These are phyloP conservation scores for Cylindrotheca fusiformis DNA, from an alignment of 108 stramenopile species.

Conservation along the genomic window DNA sequence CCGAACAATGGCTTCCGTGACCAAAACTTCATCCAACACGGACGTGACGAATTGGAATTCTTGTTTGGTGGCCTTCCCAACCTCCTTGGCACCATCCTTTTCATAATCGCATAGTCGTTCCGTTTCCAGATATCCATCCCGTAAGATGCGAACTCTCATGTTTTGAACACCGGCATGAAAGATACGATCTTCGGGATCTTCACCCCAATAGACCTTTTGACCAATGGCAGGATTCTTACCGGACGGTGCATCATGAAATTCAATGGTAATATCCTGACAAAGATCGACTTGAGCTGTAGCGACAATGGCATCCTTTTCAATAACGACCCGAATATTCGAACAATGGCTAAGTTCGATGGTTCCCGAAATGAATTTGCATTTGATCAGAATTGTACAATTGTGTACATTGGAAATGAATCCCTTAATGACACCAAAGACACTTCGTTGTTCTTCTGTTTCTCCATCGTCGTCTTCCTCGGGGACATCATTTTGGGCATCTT, in stretches of 20 bases:
- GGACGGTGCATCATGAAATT: conserved; percentile 76
- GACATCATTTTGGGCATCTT: conserved; percentile 71
- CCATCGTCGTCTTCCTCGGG: conserved; percentile 2
- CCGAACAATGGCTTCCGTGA: conserved; percentile 69
- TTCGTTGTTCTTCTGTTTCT: conserved; percentile 23
- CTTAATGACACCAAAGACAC: conserved; percentile 70
- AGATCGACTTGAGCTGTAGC: conserved; percentile 85
- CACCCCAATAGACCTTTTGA: conserved; percentile 68
- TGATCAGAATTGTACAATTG: conserved; percentile 74
- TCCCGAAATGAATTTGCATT: conserved; percentile 85
- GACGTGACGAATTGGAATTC: conserved; percentile 87
- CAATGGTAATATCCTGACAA: conserved; percentile 55
- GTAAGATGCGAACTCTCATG: conserved; percentile 53
- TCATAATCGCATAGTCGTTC: conserved; percentile 64
- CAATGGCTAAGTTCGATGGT: conserved; percentile 80
- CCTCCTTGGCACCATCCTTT: conserved; percentile 61
- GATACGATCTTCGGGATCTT: conserved; percentile 78
- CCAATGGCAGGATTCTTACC: conserved; percentile 54
- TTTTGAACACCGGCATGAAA: conserved; percentile 84
- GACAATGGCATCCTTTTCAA: conserved; percentile 71
- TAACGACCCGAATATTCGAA: conserved; percentile 50
- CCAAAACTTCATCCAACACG: conserved; percentile 50
- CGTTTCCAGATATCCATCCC: conserved; percentile 73
- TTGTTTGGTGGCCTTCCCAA: conserved; percentile 74
- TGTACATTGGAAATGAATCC: conserved; percentile 65